Evolutionary conservation across 495 filamentous ascomycete species (phyloP), one percentile per base, ranked within the genome.

Genomic region (Talaromyces nanjingensis): DNA sequence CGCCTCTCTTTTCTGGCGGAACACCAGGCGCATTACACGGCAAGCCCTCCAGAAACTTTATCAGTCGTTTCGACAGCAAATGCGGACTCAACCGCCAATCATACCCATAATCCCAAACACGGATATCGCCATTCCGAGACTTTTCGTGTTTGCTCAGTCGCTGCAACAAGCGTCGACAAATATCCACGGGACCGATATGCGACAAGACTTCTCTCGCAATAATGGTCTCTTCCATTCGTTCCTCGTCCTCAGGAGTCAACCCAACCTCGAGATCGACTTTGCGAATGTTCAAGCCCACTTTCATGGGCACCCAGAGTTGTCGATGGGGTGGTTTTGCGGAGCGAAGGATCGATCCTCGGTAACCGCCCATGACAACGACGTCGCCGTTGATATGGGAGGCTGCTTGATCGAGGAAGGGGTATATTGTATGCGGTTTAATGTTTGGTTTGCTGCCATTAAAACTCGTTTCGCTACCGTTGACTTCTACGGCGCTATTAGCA

Each of bases 241-340:
- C 91, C 68, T 98, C 93, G 65, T 96, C 93, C 68, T 93, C 90
- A 9, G 84, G 85, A 7, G 88, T 81, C 25, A 97, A 70, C 1
- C 93, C 93, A 54, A 98, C 88, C 71, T 96, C 93, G 6, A 98
- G 79, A 72, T 98, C 89, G 0, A 94, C 92, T 73, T 93, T 96
- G 52, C 93, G 87, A 33, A 98, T 84, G 64, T 96, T 96, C 54
- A 98, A 73, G 6, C 93, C 93, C 22, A 97, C 90, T 73, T 97
- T 97, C 71, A 98, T 87, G 0, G 93, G 93, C 25, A 96, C 88
- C 93, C 93, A 98, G 3, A 96, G 74, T 68, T 92, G 90, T 22
- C 92, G 86, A 63, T 92, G 83, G 0, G 90, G 90, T 0, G 90
- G 84, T 57, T 87, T 86, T 3, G 91, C 87, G n/a, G 93, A 96